Base-by-base conservation (phyloP, 139 green algal species). In the Dunaliella sp. region DNA sequence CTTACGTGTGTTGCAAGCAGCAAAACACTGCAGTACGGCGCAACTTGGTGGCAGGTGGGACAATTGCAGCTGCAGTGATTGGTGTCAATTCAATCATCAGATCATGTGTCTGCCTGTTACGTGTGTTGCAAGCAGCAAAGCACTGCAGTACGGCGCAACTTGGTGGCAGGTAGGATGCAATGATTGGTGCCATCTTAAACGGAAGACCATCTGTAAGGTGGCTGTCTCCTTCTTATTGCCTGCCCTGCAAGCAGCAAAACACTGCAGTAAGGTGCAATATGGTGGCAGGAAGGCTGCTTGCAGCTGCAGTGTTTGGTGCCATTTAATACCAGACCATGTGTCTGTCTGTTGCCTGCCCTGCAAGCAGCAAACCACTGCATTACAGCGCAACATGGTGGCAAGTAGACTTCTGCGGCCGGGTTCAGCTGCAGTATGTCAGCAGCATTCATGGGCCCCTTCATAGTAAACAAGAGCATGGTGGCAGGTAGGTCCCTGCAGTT, bases 311-410 rank as follows among this genome's bases (percentile, higher is more conserved):
- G 33, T 75, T 24, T n/a, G 21, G n/a, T n/a, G n/a, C n/a, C n/a
- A n/a, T n/a, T n/a, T n/a, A n/a, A n/a, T n/a, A n/a, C n/a, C n/a
- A n/a, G n/a, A n/a, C 21, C 57, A 72, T n/a, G 58, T 57, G n/a
- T 31, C 73, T 24, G 24, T 75, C 58, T 38, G 33, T 35, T 26
- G 25, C 79, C 57, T n/a, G n/a, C n/a, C 31, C 25, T 65, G 30
- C n/a, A 26, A 31, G n/a, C 90, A 97, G 91, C 81, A 94, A 94
- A 73, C 99, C 97, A 16, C 89, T 99, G 87, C 97, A 99, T 37
- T 99, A 99, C 87, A 95, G 95, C 1, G 96, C 96, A 2, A 97
- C 95, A 1, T 99, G 95, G 95, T 99, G 93, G 88, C 96, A 98
- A 75, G 21, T n/a, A n/a, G n/a, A n/a, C n/a, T n/a, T n/a, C n/a